These are phyloP conservation scores for Blastobotrys elegans DNA, from an alignment of 1,139 yeast species.

Conservation along the genomic window DNA sequence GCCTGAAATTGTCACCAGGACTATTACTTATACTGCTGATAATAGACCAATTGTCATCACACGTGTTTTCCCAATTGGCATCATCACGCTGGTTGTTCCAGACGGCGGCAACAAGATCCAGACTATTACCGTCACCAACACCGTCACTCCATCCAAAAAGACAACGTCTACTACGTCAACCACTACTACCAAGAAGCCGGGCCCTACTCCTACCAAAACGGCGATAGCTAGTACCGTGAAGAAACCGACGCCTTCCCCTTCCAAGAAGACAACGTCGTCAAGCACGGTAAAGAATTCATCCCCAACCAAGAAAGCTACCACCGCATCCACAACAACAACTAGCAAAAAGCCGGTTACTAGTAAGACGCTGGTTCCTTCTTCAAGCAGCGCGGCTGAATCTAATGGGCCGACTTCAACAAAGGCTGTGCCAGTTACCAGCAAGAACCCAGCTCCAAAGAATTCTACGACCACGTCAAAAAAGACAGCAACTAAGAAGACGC, in stretches of 20 bases:
- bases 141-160: neutral
- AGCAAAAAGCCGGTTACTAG: neutral
- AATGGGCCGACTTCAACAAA: no score
- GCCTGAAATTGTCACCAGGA: neutral
- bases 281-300: neutral
- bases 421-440: no score
- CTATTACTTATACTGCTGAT: neutral
- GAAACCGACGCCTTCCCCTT: neutral
- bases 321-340: neutral
- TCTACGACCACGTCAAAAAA: no score
- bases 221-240: neutral
- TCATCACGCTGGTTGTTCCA: neutral
- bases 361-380: no score
- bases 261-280: neutral
- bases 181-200: neutral
- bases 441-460: no score
- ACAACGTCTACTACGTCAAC: neutral
- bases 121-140: neutral
- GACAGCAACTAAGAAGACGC: no score
- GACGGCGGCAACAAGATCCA: neutral
- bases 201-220: neutral
- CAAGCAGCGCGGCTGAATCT: no score
- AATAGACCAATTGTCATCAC: neutral
- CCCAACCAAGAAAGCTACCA: neutral
- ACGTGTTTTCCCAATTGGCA: slow-evolving; percentile 1